These are phyloP conservation scores for Lecanosticta acicola DNA, from an alignment of 2,329 filamentous ascomycete genomes.

Conservation along the genomic window DNA sequence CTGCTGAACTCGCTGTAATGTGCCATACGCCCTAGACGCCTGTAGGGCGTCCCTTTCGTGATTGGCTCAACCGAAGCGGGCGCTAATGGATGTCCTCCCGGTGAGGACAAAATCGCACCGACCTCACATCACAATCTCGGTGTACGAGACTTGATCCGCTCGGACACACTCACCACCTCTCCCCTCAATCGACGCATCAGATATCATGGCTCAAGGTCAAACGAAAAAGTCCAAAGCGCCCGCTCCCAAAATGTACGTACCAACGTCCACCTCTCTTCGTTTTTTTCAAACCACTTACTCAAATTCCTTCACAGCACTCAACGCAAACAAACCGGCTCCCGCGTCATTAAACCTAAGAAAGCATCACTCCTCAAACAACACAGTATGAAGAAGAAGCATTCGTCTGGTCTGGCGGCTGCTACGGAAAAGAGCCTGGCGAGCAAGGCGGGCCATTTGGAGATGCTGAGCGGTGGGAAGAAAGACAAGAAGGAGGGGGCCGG, in stretches of 20 bases:
- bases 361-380: conserved; percentile 53
- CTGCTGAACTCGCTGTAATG: too few relatives aligned
- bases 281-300: neutral
- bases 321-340: conserved; percentile 43
- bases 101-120: too few relatives aligned
- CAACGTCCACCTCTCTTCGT: conserved; percentile 1
- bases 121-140: too few relatives aligned
- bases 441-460: conserved; percentile 64
- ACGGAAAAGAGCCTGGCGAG: conserved; percentile 64
- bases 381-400: conserved; percentile 62
- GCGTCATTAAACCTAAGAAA: conserved; percentile 64
- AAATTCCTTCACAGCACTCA: conserved; percentile 20
- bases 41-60: neutral
- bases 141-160: too few relatives aligned
- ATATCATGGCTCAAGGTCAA: conserved; percentile 28
- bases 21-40: neutral
- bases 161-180: too few relatives aligned
- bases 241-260: conserved; percentile 20
- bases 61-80: neutral
- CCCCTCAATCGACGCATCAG: neutral
- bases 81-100: neutral
- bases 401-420: conserved; percentile 55
- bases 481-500: conserved; percentile 34
- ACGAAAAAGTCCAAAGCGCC: conserved; percentile 28
- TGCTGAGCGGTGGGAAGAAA: conserved; percentile 62